Evolutionary conservation across 345 rosid genomes (phyloP).

Genomic region (Gossypium thurberi): DNA sequence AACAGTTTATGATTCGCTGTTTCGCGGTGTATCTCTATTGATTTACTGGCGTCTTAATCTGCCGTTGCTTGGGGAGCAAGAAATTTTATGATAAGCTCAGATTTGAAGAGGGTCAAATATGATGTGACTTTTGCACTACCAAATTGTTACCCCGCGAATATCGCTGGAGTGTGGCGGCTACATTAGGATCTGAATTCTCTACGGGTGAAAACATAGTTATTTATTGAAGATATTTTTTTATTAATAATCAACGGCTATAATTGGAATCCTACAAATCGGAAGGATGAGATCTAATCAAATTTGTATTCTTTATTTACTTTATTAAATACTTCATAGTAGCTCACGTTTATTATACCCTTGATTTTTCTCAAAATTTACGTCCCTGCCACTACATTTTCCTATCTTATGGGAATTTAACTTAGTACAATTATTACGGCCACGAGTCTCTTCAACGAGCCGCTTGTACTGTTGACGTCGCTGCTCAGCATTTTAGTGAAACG

Average conservation of each 20-base stretch:
- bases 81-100: not conserved
- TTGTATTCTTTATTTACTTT: not conserved
- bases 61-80: not conserved
- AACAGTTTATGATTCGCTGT: not conserved
- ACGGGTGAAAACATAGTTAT: not conserved
- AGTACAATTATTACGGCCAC: not conserved
- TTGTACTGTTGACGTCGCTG: not conserved
- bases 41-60: not conserved
- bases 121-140: not conserved
- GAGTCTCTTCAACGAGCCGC: not conserved
- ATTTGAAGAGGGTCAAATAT: not conserved
- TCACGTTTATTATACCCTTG: not conserved
- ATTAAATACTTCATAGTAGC: not conserved
- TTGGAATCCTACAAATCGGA: not conserved
- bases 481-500: not conserved
- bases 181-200: not conserved
- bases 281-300: not conserved
- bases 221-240: not conserved
- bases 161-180: conserved; percentile 8
- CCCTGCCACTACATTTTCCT: not conserved
- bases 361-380: not conserved
- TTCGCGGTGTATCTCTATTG: not conserved
- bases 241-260: not conserved
- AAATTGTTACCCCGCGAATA: not conserved
- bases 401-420: not conserved